phyloP scores from a whole-genome alignment of 192 early-diverging fungal species.

The Piromyces sp. region DNA sequence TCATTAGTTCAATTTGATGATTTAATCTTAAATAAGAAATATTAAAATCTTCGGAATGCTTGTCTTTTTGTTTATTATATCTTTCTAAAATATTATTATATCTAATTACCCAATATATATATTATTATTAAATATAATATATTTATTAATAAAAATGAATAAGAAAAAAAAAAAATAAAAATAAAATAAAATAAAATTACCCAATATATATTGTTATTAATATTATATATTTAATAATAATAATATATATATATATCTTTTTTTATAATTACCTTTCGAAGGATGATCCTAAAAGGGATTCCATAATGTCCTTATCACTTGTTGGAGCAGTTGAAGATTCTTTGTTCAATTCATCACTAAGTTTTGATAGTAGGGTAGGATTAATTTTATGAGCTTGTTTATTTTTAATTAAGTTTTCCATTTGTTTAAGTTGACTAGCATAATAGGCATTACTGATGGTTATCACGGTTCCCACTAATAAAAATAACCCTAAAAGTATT shows the following conservation, averaged over 20 bases:
- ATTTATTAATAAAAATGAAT: not conserved
- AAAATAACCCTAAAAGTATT: not conserved
- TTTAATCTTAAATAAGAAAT: not conserved
- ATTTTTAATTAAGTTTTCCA: not conserved
- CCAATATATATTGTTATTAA: not conserved
- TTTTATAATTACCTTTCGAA: not conserved
- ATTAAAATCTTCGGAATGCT: not conserved
- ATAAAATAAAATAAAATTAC: not conserved
- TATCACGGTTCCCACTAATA: not conserved
- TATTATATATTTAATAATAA: no score
- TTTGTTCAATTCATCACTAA: not conserved
- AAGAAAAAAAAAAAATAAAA: not conserved
- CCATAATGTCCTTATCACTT: not conserved
- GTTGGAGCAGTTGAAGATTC: not conserved
- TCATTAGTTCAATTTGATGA: not conserved
- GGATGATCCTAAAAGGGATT: not conserved
- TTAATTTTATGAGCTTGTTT: not conserved
- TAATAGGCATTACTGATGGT: not conserved
- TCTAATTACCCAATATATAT: no score
- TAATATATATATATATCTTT: no score
- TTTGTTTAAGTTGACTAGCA: not conserved
- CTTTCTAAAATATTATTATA: not conserved
- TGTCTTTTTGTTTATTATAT: not conserved
- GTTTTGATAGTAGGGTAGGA: not conserved
- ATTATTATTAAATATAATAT: not conserved